Evolutionary conservation across 106 monocot species (phyloP), one percentile per base, ranked within the genome.

Genomic region (Acanthochlamys bracteata): DNA sequence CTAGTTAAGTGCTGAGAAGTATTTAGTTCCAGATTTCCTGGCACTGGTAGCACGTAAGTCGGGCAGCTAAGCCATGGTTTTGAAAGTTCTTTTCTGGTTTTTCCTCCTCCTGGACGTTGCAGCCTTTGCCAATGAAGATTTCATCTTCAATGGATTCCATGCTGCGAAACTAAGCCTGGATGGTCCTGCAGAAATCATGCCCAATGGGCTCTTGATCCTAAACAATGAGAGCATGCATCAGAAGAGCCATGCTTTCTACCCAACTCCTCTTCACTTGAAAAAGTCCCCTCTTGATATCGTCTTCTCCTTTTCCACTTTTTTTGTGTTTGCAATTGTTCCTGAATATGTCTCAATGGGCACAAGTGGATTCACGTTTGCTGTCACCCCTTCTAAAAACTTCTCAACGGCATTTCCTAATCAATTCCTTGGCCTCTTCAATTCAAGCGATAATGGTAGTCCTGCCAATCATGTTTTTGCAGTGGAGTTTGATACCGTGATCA

Each of bases 291-390:
- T 10, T 0, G 40, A 7, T 41, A 62, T 16, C 7, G 40, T 62
- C 40, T 6, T 41, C 0, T 62, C 61, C 12, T 49, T 49, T 9
- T 12, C 9, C 2, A 49, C 49, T 49, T 4, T 9, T 1, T 62
- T 62, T 62, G 61, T 41, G n/a, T 62, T 62, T 41, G 61, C 61
- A 13, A 62, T 62, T 41, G 61, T 42, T 7, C 40, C 61, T 7
- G 61, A 62, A 15, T 39, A 62, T 20, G 39, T 17, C 16, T 17
- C 14, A 8, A 20, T 41, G 19, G 27, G 61, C 20, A 20, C n/a
- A 1, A 13, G 9, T 41, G 61, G 61, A 6, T n/a, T 62, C n/a
- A 41, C 40, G 10, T 41, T 62, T 41, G 40, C 16, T 41, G 1
- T 62, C 20, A 13, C 61, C 41, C 61, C 61, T 39, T 62, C 61